Conservation (phyloP, 208 protist species). For the Trypanosoma mega region DNA sequence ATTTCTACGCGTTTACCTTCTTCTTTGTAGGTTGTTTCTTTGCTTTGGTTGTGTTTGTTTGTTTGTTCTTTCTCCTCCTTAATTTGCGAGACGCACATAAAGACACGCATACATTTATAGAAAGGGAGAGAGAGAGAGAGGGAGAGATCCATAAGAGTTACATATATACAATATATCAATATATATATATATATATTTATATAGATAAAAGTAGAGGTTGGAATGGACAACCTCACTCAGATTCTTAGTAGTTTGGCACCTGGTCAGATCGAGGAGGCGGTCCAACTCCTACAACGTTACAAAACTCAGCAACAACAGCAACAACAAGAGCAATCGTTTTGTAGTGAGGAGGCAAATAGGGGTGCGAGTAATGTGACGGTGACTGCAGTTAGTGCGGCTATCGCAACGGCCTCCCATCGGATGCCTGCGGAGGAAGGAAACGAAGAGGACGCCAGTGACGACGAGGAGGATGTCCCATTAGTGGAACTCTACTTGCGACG, state of each 20-base stretch:
- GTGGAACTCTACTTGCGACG: too few relatives aligned
- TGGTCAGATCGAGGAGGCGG: slow-evolving; percentile 28
- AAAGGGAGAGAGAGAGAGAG: slow-evolving; percentile 20
- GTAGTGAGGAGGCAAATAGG: neutral
- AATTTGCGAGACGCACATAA: too few relatives aligned
- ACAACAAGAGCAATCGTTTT: neutral
- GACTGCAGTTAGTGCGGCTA: neutral
- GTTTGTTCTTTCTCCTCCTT: too few relatives aligned
- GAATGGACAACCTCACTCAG: slow-evolving; percentile 25
- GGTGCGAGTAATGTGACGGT: neutral
- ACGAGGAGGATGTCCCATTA: neutral
- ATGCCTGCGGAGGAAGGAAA: neutral
- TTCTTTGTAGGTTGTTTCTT: too few relatives aligned
- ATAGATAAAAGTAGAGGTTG: neutral
- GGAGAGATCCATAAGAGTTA: slow-evolving; percentile 3
- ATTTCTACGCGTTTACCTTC: too few relatives aligned
- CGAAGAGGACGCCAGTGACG: neutral
- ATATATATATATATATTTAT: slow-evolving; percentile 5
- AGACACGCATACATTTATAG: slow-evolving; percentile 6
- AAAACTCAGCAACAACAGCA: slow-evolving; percentile 4
- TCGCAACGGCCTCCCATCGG: neutral
- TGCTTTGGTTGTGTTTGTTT: too few relatives aligned
- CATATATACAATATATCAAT: slow-evolving; percentile 4
- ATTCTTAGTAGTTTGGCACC: slow-evolving; percentile 18
- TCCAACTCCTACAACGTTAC: slow-evolving; percentile 23